Percentiles rank a stretch among this genome's conserved stretches.
Evolutionary conservation across 2,329 filamentous ascomycete genomes (phyloP).

Genomic region (Fusarium tanahbumbuense): DNA sequence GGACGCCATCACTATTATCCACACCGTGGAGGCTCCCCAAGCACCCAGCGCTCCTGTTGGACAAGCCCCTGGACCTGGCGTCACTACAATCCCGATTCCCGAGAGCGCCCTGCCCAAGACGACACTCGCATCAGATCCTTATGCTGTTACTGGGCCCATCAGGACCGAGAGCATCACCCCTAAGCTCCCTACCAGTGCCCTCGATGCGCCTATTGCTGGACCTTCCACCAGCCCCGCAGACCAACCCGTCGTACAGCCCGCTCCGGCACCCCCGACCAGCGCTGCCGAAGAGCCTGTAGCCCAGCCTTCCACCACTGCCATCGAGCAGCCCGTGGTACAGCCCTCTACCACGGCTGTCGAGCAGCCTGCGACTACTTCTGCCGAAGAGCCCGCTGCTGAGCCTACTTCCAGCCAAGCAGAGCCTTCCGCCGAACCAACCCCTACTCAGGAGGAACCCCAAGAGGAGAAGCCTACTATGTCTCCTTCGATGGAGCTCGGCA

Average conservation of each 20-base stretch:
- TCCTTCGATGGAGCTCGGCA: conserved; percentile 42
- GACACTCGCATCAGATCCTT: conserved; percentile 41
- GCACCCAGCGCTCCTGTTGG: conserved; percentile 17
- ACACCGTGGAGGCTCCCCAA: conserved; percentile 30
- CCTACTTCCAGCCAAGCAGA: background rate
- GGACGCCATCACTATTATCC: conserved; percentile 36
- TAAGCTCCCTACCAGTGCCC: background rate
- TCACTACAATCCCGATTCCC: conserved; percentile 48
- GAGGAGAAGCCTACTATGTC: conserved; percentile 1
- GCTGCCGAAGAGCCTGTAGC: background rate
- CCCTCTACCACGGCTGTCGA: background rate
- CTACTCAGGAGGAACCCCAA: conserved; percentile 13
- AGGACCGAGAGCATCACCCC: conserved; percentile 3
- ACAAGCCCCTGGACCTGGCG: conserved; percentile 34
- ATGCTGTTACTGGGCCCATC: conserved; percentile 16
- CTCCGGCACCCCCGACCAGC: background rate
- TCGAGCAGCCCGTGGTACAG: background rate
- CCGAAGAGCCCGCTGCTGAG: background rate
- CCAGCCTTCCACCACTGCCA: background rate
- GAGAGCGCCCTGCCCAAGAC: conserved; percentile 46
- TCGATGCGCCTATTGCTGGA: background rate
- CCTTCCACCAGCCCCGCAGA: conserved; percentile 1
- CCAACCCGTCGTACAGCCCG: background rate
- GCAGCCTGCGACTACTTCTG: background rate
- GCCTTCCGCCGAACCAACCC: conserved; percentile 1